Percentiles rank a stretch among this genome's conserved stretches.
These are phyloP conservation scores for Trametes cubensis DNA, from an alignment of 768 basidiomycete species.

Conservation along the genomic window DNA sequence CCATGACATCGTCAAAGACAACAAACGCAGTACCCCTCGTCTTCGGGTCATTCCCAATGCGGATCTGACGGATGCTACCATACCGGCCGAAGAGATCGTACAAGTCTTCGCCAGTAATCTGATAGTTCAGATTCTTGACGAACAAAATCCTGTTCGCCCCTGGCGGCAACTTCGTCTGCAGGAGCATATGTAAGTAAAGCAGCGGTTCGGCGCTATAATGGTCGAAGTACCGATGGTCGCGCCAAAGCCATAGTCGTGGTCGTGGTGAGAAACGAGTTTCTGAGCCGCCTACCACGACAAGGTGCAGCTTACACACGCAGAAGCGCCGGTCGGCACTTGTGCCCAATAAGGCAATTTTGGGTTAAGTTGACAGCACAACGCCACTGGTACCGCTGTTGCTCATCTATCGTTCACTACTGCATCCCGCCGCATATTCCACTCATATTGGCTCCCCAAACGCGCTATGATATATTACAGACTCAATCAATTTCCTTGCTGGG, in stretches of 20 bases:
- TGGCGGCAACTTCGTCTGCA: constrained; percentile 82
- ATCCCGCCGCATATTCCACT: no score
- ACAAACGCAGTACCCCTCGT: constrained; percentile 96
- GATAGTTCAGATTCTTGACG: constrained; percentile 91
- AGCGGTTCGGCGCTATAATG: not conserved
- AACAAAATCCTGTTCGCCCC: constrained; percentile 92
- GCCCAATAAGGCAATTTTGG: constrained; percentile 7
- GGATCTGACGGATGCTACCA: constrained; percentile 93
- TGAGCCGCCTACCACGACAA: not conserved
- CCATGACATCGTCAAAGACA: constrained; percentile 95
- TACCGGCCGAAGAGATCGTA: constrained; percentile 98
- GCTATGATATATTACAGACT: no score
- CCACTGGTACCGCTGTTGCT: no score
- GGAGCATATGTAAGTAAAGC: constrained; percentile 3
- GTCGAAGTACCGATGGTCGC: constrained; percentile 65
- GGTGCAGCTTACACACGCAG: not conserved
- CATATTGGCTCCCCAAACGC: not conserved
- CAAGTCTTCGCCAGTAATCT: constrained; percentile 89
- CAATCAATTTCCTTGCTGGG: no score
- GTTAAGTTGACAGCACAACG: constrained; percentile 1
- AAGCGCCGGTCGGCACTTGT: not conserved
- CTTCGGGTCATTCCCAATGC: constrained; percentile 90
- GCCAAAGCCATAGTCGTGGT: constrained; percentile 58
- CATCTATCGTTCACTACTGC: no score
- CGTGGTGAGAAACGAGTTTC: not conserved